These are phyloP conservation scores for Blastocystis sp. DNA, from an alignment of 352 stramenopile genomes.

Conservation along the genomic window DNA sequence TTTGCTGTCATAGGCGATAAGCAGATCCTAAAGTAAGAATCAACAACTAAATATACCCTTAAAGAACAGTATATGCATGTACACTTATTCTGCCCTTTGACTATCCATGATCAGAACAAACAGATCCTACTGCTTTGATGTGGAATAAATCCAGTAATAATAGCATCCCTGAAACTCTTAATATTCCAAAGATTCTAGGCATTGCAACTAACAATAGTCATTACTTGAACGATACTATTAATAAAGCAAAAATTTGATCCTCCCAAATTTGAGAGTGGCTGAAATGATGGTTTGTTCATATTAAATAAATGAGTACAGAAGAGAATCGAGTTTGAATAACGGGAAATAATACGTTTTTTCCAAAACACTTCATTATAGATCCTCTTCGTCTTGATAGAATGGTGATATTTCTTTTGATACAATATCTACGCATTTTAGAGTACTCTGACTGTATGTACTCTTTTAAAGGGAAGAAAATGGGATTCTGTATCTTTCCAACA, in stretches of 20 bases:
- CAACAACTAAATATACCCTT: background rate
- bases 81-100: slow-evolving; percentile 12
- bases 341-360: no score
- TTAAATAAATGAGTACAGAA: background rate
- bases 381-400: no score
- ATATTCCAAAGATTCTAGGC: slow-evolving; percentile 51
- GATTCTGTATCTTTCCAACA: no score
- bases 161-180: slow-evolving; percentile 32
- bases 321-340: background rate
- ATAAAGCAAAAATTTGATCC: slow-evolving; percentile 54
- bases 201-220: background rate
- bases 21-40: background rate
- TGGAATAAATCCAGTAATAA: slow-evolving; percentile 21
- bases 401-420: no score
- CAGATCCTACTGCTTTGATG: slow-evolving; percentile 22
- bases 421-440: no score
- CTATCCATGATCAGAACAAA: background rate
- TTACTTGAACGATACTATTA: slow-evolving; percentile 51
- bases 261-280: slow-evolving; percentile 28
- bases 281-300: slow-evolving; percentile 49
- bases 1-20: slow-evolving; percentile 17
- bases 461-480: no score
- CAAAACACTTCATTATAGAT: no score
- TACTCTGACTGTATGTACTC: no score
- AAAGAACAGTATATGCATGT: slow-evolving; percentile 37